Evolutionary conservation across 73 alveolate species (phyloP), one percentile per base, ranked within the genome.

Genomic region (Symbiodinium pilosum): DNA sequence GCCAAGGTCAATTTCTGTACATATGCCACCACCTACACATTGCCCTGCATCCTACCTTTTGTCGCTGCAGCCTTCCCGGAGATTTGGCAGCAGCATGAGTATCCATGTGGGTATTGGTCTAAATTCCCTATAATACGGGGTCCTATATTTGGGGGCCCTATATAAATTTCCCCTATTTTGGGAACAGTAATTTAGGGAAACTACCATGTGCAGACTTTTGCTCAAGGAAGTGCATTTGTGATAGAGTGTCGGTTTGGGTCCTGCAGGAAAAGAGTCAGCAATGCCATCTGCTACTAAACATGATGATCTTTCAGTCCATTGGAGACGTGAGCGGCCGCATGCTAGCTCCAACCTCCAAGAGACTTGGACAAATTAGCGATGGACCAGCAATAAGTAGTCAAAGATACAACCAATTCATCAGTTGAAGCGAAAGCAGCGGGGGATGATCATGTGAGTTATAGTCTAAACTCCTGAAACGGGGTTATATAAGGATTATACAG

Each of bases 311-410:
- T n/a, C 95, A 89, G 26, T 89, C 95, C 41, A 41, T 89, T 26
- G 95, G 95, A n/a, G 95, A 89, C 28, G 95, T 89, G 51, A 89
- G 87, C 36, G 95, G 95, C 28, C 95, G 95, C n/a, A 89, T 89
- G 95, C 73, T 89, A 6, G 95, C 95, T 14, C 95, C 95, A 8
- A 89, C 95, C 18, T 39, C 95, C 52, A 89, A 68, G 95, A 34
- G 38, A 14, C 95, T 89, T 16, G 81, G 81, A 64, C 81, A 26
- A 64, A 14, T 64, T 47, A 47, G 59, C 59, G 21, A 9, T 47
- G 14, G 59, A 47, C 59, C 59, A 6, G 21, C 59, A 47, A 47
- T 9, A 47, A 47, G n/a, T n/a, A n/a, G n/a, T n/a, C n/a, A n/a
- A n/a, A n/a, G n/a, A n/a, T n/a, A n/a, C n/a, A n/a, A n/a, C n/a